These are phyloP conservation scores for Pseudonitzschia pungens DNA, from an alignment of 108 stramenopile genomes.

Conservation along the genomic window DNA sequence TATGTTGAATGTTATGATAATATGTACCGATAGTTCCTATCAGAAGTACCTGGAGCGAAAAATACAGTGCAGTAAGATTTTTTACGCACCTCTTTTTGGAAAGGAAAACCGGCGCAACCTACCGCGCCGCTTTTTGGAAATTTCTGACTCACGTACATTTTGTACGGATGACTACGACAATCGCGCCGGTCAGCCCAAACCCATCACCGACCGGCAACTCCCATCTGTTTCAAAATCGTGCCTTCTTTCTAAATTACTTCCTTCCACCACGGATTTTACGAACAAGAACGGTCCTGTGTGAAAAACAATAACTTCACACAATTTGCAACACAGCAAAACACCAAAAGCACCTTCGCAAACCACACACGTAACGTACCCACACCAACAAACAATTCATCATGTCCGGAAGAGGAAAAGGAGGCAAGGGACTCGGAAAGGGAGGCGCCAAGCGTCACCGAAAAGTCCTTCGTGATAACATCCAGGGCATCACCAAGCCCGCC, in stretches of 20 bases:
- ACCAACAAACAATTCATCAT: too few relatives aligned
- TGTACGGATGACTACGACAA: not conserved
- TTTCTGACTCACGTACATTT: not conserved
- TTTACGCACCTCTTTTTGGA: too few relatives aligned
- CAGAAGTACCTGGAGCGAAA: too few relatives aligned
- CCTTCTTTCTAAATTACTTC: not conserved
- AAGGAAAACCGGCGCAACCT: not conserved
- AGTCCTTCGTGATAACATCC: constrained; percentile 96
- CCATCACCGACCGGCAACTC: not conserved
- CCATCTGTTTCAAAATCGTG: not conserved
- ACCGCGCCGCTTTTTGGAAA: not conserved
- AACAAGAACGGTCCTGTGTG: too few relatives aligned
- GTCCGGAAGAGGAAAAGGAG: constrained; percentile 83
- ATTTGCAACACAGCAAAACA: not conserved
- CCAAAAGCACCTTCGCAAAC: not conserved
- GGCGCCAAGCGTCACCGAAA: constrained; percentile 92
- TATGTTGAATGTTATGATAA: too few relatives aligned
- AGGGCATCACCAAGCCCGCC: constrained; percentile 99
- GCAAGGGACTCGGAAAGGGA: constrained; percentile 88
- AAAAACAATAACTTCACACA: not conserved
- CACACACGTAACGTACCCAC: too few relatives aligned
- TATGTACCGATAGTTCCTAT: too few relatives aligned
- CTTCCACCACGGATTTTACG: not conserved
- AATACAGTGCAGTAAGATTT: too few relatives aligned
- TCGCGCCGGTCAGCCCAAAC: not conserved